Evolutionary conservation across 164 flowering plant genomes (phyloP).

Genomic region (Umbellularia californica): DNA sequence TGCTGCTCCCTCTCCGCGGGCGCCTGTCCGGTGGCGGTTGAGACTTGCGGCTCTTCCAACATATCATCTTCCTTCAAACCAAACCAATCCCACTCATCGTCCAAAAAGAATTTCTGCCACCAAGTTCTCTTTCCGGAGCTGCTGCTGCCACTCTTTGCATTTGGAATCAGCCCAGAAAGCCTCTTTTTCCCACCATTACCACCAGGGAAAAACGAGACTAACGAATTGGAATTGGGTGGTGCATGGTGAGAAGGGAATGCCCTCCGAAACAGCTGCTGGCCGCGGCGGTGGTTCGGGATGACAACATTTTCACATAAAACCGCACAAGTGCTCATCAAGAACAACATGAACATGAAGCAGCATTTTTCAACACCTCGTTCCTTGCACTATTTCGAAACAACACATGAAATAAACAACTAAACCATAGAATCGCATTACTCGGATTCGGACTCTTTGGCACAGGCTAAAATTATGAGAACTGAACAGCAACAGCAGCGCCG

Average conservation of each 20-base stretch:
- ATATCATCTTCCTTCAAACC: constrained; percentile 65
- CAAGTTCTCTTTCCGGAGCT: constrained; percentile 39
- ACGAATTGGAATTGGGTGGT: constrained; percentile 2
- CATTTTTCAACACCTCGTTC: constrained; percentile 39
- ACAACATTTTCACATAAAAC: constrained; percentile 39
- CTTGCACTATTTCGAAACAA: background rate
- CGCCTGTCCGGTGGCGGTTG: background rate
- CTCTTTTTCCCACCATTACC: too few relatives aligned
- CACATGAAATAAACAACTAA: background rate
- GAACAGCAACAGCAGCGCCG: too few relatives aligned
- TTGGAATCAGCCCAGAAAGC: constrained; percentile 32
- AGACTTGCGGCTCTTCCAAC: constrained; percentile 27
- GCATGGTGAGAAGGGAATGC: background rate
- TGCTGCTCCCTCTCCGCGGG: constrained; percentile 16
- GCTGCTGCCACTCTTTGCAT: constrained; percentile 31
- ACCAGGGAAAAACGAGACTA: constrained; percentile 3
- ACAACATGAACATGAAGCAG: constrained; percentile 31
- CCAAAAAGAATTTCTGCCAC: constrained; percentile 84
- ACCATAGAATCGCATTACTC: too few relatives aligned
- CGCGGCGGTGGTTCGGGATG: constrained; percentile 10
- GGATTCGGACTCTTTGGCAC: too few relatives aligned
- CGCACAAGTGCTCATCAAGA: constrained; percentile 73
- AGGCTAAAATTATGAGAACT: too few relatives aligned
- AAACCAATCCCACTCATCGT: constrained; percentile 84
- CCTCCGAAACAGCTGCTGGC: constrained; percentile 1